A percentile compares a stretch with the other conserved stretches of the same genome.
These are phyloP conservation scores for Petunia hybrid DNA, from an alignment of 305 asterid genomes.

Conservation along the genomic window DNA sequence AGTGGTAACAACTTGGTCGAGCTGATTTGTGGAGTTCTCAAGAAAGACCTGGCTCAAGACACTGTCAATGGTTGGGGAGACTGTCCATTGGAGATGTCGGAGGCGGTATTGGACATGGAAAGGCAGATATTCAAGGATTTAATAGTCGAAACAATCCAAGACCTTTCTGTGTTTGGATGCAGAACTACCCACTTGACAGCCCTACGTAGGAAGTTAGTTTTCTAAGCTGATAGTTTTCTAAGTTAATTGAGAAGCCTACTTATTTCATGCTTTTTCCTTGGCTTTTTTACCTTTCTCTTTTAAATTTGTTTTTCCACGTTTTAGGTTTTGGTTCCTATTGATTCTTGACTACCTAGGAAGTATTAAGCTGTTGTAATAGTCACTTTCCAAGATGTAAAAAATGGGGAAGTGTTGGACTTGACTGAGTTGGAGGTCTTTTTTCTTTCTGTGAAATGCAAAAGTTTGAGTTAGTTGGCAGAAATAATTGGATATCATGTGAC, in stretches of 20 bases:
- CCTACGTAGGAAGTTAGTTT: constrained; percentile 79
- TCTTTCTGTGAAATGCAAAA: constrained; percentile 50
- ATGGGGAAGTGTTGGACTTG: constrained; percentile 35
- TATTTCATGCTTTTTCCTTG: constrained; percentile 10
- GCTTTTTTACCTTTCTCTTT: too few relatives aligned
- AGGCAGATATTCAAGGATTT: constrained; percentile 86
- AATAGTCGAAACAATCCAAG: constrained; percentile 70
- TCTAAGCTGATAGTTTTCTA: constrained; percentile 40
- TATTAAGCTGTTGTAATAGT: constrained; percentile 43
- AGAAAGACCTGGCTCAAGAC: constrained; percentile 74
- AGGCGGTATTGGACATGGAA: constrained; percentile 77
- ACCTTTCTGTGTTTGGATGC: constrained; percentile 62
- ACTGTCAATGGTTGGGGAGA: constrained; percentile 76
- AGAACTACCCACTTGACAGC: constrained; percentile 42
- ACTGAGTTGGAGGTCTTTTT: constrained; percentile 27
- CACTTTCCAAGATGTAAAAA: constrained; percentile 61
- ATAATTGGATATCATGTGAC: constrained; percentile 53
- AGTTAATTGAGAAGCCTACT: not conserved
- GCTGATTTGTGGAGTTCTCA: constrained; percentile 68
- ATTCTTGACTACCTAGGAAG: constrained; percentile 33
- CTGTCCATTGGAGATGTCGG: constrained; percentile 73
- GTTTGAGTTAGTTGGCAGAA: constrained; percentile 53
- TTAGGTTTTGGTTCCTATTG: constrained; percentile 41
- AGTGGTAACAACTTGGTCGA: constrained; percentile 62
- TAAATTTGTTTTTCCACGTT: constrained; percentile 34